Base-by-base conservation (phyloP, 352 stramenopile genomes). In the Phytophthora capsici region DNA sequence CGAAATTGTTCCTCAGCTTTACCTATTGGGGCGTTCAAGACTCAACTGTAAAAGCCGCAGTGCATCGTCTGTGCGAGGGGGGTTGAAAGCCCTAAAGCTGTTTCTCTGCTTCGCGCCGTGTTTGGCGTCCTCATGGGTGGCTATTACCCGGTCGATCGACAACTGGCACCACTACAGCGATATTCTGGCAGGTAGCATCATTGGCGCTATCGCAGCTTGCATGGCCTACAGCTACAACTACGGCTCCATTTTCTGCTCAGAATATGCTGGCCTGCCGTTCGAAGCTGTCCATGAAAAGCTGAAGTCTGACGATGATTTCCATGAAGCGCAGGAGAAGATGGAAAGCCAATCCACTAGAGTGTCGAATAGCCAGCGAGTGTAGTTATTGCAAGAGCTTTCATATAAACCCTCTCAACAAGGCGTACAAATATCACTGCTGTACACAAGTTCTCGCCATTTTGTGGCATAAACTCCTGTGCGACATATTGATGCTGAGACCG, bases 151-250 rank as follows among this genome's bases (percentile, higher is more conserved):
- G 13, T 90, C 83, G 1, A 79, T 90, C 30, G 85, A 92, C 77
- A 94, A 94, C 64, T 92, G 83, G 80, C 85, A 94, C 54, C 82
- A 92, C 73, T 94, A 92, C 57, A 82, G 63, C 20, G 85, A 94
- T 62, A 90, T 94, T 43, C 41, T 91, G 69, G 82, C 88, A 1
- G 82, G 82, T 14, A 85, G 73, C 30, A 76, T 90, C 34, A 84
- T 90, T 38, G 82, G 82, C 1, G 71, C 57, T 34, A 64, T 84
- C 2, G 52, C 72, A 1, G 75, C 77, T 28, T 57, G 61, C 41
- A 55, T 88, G 14, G 80, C 69, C n/a, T 87, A 88, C 67, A 69
- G 61, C 34, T 88, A 88, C 73, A 90, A 90, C 66, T 90, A 89
- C 50, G 75, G 66, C 25, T 88, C 82, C 6, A 75, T 88, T 25